These are phyloP conservation scores for Leishmania martiniquensis DNA, from an alignment of 208 protist genomes.

Conservation along the genomic window DNA sequence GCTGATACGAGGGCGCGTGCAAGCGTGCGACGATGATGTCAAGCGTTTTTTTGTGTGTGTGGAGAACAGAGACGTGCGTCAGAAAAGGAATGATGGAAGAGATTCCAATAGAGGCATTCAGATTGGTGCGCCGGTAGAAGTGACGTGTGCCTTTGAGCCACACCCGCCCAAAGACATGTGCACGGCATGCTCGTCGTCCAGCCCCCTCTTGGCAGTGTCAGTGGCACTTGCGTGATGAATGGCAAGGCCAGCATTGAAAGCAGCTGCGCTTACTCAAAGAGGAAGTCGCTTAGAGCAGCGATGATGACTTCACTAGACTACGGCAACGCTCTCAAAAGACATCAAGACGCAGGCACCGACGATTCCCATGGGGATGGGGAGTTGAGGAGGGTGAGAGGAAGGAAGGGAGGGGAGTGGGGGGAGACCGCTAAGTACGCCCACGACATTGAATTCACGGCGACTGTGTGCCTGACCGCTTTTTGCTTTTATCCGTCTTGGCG, in stretches of 20 bases:
- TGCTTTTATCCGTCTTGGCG: neutral
- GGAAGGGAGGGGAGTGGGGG: too few relatives aligned
- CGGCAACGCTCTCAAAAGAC: neutral
- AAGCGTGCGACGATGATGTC: neutral
- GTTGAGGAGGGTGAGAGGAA: too few relatives aligned
- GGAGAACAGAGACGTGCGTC: neutral
- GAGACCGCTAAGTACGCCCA: neutral
- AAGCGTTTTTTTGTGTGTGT: neutral
- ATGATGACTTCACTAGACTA: neutral
- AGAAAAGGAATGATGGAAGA: neutral
- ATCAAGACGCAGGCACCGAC: neutral
- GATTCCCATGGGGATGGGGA: too few relatives aligned
- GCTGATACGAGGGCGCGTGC: neutral
- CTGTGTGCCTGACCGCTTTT: neutral
- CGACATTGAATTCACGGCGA: neutral
- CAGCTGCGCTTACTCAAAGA: neutral
- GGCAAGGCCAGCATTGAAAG: neutral
- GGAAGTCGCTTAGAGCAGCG: neutral
- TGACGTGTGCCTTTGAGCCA: neutral
- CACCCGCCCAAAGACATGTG: neutral
- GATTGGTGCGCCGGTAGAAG: neutral
- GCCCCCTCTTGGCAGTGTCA: neutral
- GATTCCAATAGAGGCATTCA: neutral
- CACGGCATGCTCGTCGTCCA: neutral
- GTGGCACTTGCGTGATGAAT: neutral